A percentile compares a stretch with the other conserved stretches of the same genome.
phyloP scores from a whole-genome alignment of 768 basidiomycete genomes.

The Pholiota molesta region DNA sequence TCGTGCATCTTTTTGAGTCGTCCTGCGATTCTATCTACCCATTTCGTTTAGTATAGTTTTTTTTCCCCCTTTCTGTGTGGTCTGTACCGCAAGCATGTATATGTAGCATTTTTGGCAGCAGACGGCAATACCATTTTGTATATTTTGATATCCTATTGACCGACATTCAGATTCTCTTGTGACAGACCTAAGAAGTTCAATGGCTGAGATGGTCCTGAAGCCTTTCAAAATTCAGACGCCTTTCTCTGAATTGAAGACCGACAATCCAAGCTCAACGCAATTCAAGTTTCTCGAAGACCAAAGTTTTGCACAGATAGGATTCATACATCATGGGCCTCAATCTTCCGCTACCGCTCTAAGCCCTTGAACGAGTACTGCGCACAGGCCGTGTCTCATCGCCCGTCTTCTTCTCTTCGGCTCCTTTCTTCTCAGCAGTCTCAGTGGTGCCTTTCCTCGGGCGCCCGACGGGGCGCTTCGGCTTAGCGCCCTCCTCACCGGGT shows the following conservation, averaged over 20 bases:
- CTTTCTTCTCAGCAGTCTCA: not conserved
- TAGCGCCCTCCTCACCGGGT: constrained; percentile 5
- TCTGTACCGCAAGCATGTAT: not conserved
- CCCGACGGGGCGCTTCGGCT: constrained; percentile 18
- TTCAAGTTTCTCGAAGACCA: not conserved
- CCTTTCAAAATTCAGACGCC: too few species aligned
- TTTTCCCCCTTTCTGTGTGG: not conserved
- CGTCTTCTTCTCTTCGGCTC: not conserved
- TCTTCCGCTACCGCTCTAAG: not conserved
- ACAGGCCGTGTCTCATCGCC: not conserved
- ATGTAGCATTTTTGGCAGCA: not conserved
- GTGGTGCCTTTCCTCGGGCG: constrained; percentile 19
- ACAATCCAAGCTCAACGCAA: too few species aligned
- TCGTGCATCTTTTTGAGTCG: too few species aligned
- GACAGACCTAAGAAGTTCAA: too few species aligned
- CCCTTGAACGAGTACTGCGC: not conserved
- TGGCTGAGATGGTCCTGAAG: too few species aligned
- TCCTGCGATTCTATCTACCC: not conserved
- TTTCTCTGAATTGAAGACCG: too few species aligned
- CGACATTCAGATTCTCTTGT: too few species aligned
- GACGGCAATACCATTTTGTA: not conserved
- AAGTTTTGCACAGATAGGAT: not conserved
- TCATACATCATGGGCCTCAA: not conserved
- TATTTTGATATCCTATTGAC: not conserved
- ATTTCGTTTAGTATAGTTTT: not conserved